Base-by-base conservation (phyloP, 306 rosid species). In the Vigna trinervia region DNA sequence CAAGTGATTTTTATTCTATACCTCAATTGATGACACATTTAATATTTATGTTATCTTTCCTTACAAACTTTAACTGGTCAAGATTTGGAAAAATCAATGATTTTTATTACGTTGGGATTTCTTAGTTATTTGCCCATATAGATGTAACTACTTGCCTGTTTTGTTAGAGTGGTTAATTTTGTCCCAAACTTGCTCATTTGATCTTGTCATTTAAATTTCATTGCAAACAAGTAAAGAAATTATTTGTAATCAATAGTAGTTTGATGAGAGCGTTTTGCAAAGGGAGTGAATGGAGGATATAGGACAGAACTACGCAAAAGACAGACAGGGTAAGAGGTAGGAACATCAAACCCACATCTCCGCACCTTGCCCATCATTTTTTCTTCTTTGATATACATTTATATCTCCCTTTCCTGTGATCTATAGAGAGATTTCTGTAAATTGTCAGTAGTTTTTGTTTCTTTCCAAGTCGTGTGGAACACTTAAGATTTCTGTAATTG, bases 201-300 rank as follows among this genome's bases (percentile, higher is more conserved):
- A 67, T 17, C 64, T 4, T 75, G 67, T 28, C 52, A 51, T 70
- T 51, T 64, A 36, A 65, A 68, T 26, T 75, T 45, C 53, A 75
- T 9, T 8, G 36, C 22, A 22, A 43, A 17, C 68, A 77, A 41
- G 13, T 14, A 58, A 65, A 43, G 6, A 46, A 53, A 56, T 26
- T 19, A 47, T 69, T 57, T 19, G 41, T 32, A 81, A 83, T 82
- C 65, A 80, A 68, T 30, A 85, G 68, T 15, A 85, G 71, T 28
- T 78, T 75, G 75, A 84, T 48, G 76, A 81, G 74, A 72, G 43
- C 62, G 6, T 59, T 88, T 79, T 65, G 82, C 78, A 32, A 53
- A 60, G 61, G 67, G 43, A 78, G 87, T 81, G 81, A 92, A 89
- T 80, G 87, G 65, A 77, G 73, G 22, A 75, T 78, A 52, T 51